Evolutionary conservation across 768 basidiomycete species (phyloP), one percentile per base, ranked within the genome.

Genomic region (Suillus clintonianus): DNA sequence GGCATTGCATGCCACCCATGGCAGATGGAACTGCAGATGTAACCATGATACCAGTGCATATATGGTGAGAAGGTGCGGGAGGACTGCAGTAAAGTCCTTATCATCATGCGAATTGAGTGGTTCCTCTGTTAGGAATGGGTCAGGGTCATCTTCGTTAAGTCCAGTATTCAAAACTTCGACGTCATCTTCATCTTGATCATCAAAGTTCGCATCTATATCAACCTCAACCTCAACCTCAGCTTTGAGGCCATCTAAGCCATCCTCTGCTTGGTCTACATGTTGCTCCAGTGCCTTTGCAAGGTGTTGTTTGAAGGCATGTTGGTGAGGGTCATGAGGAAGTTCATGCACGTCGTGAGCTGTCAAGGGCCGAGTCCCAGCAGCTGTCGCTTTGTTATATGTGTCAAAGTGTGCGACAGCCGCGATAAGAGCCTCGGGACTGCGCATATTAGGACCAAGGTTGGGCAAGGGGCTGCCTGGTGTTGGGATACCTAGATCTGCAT

Each of bases 1-100:
- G 0, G 71, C 68, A 58, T 65, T 72, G 47, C 74, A 76, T 9
- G 73, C 72, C 15, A 67, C 64, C 32, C 71, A 70, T 3, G 73
- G 67, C 6, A 74, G 65, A 30, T 72, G 71, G 64, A 65, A 75
- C 42, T 70, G 68, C 3, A 68, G 19, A 59, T 74, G 73, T 5
- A 75, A 70, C 74, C 74, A 75, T 8, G 68, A 42, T 8, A 73
- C 68, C 0, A 72, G 50, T 6, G 70, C 22, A 51, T 76, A 74
- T n/a, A 74, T 60, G 2, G 66, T n/a, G 56, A 70, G 70, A 1
- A 73, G 60, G 48, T 72, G 67, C 0, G 66, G 66, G 51, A 72
- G 73, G 7, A 71, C 39, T 19, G 66, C 36, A 37, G 36, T 56
- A 19, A 63, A 42, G 42, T 67, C 57, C 9, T 2, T 37, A 11